Evolutionary conservation across 202 grass and related monocot genomes (phyloP), one percentile per base, ranked within the genome.

Genomic region (Brachypodium distachyon): DNA sequence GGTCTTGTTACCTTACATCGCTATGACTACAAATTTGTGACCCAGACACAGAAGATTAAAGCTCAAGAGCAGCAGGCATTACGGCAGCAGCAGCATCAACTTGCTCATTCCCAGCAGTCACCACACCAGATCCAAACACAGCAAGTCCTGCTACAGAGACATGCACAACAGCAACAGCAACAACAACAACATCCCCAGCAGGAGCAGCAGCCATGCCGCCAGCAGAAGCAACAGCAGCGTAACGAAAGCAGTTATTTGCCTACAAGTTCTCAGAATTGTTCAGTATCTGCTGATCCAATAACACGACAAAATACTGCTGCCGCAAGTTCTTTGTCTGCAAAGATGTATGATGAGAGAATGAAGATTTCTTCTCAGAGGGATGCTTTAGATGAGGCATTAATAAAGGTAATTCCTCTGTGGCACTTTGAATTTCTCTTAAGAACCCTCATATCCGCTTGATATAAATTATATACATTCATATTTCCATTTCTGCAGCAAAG

Each of bases 351-450:
- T 31, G 90, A 87, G 53, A 76, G 77, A 33, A 62, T 85, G 63
- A 90, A 85, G 75, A 67, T 80, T 83, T 72, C 90, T 82, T 38
- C 68, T 26, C 90, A 85, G 55, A 90, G 79, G 70, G 84, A 93
- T 21, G 36, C 70, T 22, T 61, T 78, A 39, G 84, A 90, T 76
- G 84, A 87, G 42, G 63, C 56, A 67, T 72, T 74, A 3, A 53
- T 79, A 12, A 93, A 90, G 69, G 90, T 93, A 66, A 33, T 67
- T 81, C 28, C 71, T 62, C 18, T 46, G 53, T 22, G 64, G 3
- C 9, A 48, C 12, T 41, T 36, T 79, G 11, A 4, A 64, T 21
- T 11, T 54, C 76, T 18, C 54, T 81, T 64, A 13, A 76, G 42
- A 28, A 77, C 12, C 40, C 42, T 83, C 13, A 29, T 14, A 25